phyloP scores from a whole-genome alignment of 306 rosid genomes.

The Dryas alaskensis region DNA sequence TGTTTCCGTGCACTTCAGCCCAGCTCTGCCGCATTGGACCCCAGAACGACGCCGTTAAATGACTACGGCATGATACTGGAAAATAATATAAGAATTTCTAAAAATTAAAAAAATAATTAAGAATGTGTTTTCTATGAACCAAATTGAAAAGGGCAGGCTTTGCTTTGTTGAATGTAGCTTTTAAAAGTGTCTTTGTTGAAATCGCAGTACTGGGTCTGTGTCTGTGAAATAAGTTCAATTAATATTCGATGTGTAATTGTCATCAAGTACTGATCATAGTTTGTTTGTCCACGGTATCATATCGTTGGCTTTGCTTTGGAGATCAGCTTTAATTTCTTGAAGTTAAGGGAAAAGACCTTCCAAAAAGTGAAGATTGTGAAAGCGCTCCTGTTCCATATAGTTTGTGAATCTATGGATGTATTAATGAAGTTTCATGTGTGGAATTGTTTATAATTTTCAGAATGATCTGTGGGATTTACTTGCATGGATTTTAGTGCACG shows the following conservation, averaged over 20 bases:
- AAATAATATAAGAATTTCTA: too few relatives aligned
- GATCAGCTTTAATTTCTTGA: background rate
- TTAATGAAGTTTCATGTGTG: background rate
- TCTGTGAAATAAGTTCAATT: constrained; percentile 44
- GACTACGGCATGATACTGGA: background rate
- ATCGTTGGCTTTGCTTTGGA: background rate
- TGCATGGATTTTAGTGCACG: constrained; percentile 63
- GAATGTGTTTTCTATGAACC: too few relatives aligned
- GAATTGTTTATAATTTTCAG: constrained; percentile 8
- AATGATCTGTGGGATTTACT: constrained; percentile 32
- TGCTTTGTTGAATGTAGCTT: constrained; percentile 29
- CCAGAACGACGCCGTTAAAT: constrained; percentile 60
- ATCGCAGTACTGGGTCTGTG: constrained; percentile 17
- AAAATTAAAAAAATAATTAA: too few relatives aligned
- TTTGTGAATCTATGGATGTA: too few relatives aligned
- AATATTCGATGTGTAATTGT: constrained; percentile 34
- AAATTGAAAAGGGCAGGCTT: background rate
- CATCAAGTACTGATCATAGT: background rate
- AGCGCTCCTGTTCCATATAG: background rate
- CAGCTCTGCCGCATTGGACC: constrained; percentile 72
- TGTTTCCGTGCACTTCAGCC: constrained; percentile 76
- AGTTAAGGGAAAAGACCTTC: background rate
- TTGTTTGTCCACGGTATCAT: constrained; percentile 24
- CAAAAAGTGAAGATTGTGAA: background rate
- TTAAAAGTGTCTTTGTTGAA: constrained; percentile 28